These are phyloP conservation scores for Grigorovia yakushimaensis DNA, from an alignment of 805 yeast species.

Conservation along the genomic window DNA sequence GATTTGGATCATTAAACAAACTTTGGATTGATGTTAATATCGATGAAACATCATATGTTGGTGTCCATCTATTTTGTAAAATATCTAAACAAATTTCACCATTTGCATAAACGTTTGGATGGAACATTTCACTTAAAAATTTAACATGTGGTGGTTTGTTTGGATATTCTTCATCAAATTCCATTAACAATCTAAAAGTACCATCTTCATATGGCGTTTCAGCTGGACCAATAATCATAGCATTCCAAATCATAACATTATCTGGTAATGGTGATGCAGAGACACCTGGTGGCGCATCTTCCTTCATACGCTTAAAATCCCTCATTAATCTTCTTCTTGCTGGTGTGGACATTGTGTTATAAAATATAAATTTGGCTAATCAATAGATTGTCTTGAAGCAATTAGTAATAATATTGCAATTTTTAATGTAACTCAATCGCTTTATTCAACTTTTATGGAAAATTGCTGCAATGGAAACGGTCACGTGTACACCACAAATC, in stretches of 20 bases:
- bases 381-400: background rate
- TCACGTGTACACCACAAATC: background rate
- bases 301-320: conserved; percentile 95
- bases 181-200: conserved; percentile 75
- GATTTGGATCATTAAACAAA: conserved; percentile 90
- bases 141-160: conserved; percentile 92
- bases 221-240: conserved; percentile 93
- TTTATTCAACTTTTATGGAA: background rate
- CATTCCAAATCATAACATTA: conserved; percentile 96
- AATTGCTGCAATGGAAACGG: background rate
- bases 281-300: conserved; percentile 96
- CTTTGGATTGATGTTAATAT: conserved; percentile 89
- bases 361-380: background rate
- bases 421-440: background rate
- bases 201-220: conserved; percentile 99
- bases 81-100: conserved; percentile 96
- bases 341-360: conserved; percentile 73
- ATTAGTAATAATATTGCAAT: background rate
- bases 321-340: conserved; percentile 99
- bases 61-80: conserved; percentile 95
- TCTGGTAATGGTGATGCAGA: conserved; percentile 96
- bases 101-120: conserved; percentile 91
- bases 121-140: conserved; percentile 91
- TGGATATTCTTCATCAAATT: conserved; percentile 95
- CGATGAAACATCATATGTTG: conserved; percentile 94